A percentile compares a stretch with the other conserved stretches of the same genome.
These are phyloP conservation scores for Zoysia matrella DNA, from an alignment of 202 grass and related monocot genomes.

Conservation along the genomic window DNA sequence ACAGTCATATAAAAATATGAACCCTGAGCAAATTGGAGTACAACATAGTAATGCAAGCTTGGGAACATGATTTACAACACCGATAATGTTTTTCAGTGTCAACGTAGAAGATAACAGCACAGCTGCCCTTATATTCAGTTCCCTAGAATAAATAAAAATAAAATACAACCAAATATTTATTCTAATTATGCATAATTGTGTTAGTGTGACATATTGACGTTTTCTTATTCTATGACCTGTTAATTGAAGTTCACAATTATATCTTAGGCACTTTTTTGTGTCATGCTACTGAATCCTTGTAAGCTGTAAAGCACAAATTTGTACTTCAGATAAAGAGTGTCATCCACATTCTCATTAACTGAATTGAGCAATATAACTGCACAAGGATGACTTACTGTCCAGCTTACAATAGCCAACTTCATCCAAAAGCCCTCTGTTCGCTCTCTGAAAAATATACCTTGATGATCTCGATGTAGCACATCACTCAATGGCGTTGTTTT, in stretches of 20 bases:
- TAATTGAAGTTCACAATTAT: constrained; percentile 7
- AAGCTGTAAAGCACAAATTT: background rate
- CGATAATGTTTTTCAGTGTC: background rate
- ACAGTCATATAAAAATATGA: background rate
- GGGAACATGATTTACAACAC: background rate
- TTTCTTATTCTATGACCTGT: background rate
- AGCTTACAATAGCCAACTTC: constrained; percentile 72
- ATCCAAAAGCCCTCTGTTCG: constrained; percentile 62
- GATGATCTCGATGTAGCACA: constrained; percentile 38
- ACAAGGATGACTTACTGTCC: constrained; percentile 73
- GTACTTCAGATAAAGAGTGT: constrained; percentile 6
- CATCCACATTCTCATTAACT: constrained; percentile 22
- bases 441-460: constrained; percentile 50
- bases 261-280: background rate
- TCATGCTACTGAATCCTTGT: constrained; percentile 20
- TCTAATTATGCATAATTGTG: background rate
- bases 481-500: constrained; percentile 7
- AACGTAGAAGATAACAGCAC: background rate
- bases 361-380: constrained; percentile 23
- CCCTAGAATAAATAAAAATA: background rate
- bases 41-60: constrained; percentile 21
- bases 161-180: background rate
- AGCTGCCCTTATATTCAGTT: background rate
- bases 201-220: background rate
- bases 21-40: background rate